phyloP scores from a whole-genome alignment of 2,329 filamentous ascomycete species.

The Cladosporium sp. region DNA sequence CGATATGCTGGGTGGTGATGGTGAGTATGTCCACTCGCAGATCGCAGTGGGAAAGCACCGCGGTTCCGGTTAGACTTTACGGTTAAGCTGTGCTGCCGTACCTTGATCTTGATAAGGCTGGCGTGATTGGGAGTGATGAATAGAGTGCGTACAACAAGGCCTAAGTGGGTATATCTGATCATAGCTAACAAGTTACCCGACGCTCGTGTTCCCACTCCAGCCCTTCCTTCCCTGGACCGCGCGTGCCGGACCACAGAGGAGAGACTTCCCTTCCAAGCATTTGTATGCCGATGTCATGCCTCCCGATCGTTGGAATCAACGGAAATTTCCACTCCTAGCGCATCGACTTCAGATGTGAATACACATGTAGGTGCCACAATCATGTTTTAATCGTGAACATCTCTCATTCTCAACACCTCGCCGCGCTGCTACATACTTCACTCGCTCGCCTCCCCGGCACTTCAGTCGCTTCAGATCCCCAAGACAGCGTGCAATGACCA shows the following conservation, averaged over 20 bases:
- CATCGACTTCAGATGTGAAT: not conserved
- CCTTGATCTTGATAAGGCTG: not conserved
- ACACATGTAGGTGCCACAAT: not conserved
- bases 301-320: conserved; percentile 8
- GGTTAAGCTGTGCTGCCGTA: not conserved
- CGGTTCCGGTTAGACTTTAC: not conserved
- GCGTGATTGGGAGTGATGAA: not conserved
- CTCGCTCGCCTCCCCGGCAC: not conserved
- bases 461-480: not conserved
- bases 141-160: not conserved
- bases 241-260: conserved; percentile 7
- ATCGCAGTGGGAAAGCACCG: not conserved
- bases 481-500: conserved; percentile 3
- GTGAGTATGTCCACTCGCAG: not conserved
- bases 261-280: not conserved
- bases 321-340: not conserved
- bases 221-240: not conserved
- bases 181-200: not conserved
- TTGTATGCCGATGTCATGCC: not conserved
- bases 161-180: not conserved
- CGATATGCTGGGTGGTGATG: not conserved
- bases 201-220: not conserved
- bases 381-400: not conserved
- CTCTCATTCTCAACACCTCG: not conserved
- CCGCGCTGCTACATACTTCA: not conserved